phyloP scores from a whole-genome alignment of 163 green algal genomes.

The Coccomyxa subellipsoidea region DNA sequence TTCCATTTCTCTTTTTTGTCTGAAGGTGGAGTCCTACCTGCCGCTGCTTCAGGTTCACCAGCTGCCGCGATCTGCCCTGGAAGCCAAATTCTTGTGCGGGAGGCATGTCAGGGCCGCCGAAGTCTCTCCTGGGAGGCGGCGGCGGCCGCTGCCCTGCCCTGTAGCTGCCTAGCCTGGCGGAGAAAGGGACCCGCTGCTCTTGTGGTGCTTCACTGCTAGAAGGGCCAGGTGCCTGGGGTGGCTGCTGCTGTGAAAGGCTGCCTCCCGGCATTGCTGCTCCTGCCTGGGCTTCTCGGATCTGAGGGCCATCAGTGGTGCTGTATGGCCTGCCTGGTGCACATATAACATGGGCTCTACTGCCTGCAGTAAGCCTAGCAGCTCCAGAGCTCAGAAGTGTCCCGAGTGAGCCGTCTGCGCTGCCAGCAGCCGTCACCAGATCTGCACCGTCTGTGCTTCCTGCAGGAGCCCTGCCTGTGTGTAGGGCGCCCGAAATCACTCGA shows the following conservation, averaged over 20 bases:
- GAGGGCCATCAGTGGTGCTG: too few relatives aligned
- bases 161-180: not conserved
- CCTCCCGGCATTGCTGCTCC: too few relatives aligned
- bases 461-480: not conserved
- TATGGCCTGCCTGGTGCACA: too few relatives aligned
- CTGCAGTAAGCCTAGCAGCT: too few relatives aligned
- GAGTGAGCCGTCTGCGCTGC: too few relatives aligned
- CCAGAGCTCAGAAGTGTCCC: too few relatives aligned
- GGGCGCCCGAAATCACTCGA: not conserved
- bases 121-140: not conserved
- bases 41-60: constrained; percentile 4
- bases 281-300: too few relatives aligned
- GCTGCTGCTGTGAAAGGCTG: not conserved
- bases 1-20: too few relatives aligned
- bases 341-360: too few relatives aligned
- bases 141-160: not conserved
- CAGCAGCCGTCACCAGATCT: not conserved
- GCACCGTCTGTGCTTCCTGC: not conserved
- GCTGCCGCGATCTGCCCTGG: not conserved
- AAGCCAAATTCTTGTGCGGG: not conserved
- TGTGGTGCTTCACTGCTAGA: not conserved
- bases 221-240: not conserved
- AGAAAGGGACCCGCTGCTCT: not conserved
- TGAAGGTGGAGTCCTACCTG: too few relatives aligned
- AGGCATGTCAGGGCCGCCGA: not conserved